Percentiles rank a stretch among this genome's conserved stretches.
Conservation (phyloP, 2,329 filamentous ascomycete genomes). For the Diaporthe aspalathi region DNA sequence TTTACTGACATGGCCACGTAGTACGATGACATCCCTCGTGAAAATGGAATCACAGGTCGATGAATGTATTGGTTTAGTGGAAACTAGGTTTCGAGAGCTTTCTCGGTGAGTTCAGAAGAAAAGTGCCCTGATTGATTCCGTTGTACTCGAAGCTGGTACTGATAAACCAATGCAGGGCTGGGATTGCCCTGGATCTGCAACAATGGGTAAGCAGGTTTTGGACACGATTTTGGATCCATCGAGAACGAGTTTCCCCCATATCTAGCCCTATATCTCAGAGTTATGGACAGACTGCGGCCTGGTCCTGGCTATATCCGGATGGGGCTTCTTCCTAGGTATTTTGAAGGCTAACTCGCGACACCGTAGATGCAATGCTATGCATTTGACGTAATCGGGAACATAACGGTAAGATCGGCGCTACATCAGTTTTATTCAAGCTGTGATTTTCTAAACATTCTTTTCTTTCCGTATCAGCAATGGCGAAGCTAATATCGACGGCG, state of each 20-base stretch:
- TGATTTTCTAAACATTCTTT: no score
- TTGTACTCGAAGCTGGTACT: background rate
- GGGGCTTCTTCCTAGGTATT: no score
- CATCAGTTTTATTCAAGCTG: no score
- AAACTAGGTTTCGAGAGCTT: conserved; percentile 17
- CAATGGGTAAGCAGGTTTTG: background rate
- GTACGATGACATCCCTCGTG: background rate
- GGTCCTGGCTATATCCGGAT: no score
- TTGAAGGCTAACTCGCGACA: no score
- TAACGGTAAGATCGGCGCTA: conserved; percentile 12
- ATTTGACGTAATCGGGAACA: conserved; percentile 35
- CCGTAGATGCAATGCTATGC: conserved; percentile 33
- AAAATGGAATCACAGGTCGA: conserved; percentile 21
- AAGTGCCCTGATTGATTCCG: background rate
- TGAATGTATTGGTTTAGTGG: background rate
- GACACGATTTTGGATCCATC: no score
- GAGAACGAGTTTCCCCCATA: no score
- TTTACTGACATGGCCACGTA: background rate
- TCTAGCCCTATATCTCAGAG: no score
- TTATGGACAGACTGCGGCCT: no score
- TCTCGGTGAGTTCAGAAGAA: background rate
- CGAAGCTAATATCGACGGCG: background rate
- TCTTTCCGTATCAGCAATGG: no score
- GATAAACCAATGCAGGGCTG: no score
- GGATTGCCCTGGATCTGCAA: background rate